Conservation (phyloP, 345 rosid genomes). For the Camelina sativa region DNA sequence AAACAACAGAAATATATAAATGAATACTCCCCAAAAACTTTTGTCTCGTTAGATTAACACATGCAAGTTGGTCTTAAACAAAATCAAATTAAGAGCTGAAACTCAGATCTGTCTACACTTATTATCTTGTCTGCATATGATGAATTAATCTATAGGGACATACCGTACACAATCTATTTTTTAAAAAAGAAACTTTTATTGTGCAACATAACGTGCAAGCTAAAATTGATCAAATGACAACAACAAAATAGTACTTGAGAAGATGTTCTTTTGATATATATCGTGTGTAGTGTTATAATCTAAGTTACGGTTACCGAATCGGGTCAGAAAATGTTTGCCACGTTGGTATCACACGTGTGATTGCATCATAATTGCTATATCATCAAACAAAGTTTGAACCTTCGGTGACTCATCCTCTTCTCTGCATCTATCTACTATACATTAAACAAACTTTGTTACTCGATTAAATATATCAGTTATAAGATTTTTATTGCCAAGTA, state of each 20-base stretch:
- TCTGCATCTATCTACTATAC: slow-evolving; percentile 5
- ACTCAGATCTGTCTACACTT: slow-evolving; percentile 28
- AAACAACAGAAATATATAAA: background rate
- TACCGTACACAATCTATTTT: slow-evolving; percentile 23
- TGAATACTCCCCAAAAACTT: slow-evolving; percentile 20
- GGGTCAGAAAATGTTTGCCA: slow-evolving; percentile 26
- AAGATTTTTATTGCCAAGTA: background rate
- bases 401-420: slow-evolving; percentile 32
- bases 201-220: slow-evolving; percentile 33
- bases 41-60: slow-evolving; percentile 19
- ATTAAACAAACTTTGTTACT: background rate
- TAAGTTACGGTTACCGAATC: slow-evolving; percentile 5
- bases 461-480: background rate
- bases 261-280: slow-evolving; percentile 1
- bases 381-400: slow-evolving; percentile 10
- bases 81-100: background rate
- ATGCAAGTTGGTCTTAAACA: slow-evolving; percentile 1
- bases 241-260: background rate
- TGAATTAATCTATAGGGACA: slow-evolving; percentile 37
- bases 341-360: slow-evolving; percentile 37
- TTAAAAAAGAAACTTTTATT: background rate
- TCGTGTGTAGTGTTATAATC: slow-evolving; percentile 4
- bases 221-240: background rate
- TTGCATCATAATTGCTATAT: slow-evolving; percentile 18
- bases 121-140: slow-evolving; percentile 27